phyloP scores from a whole-genome alignment of 176 grass and related monocot species.

The Calamus simplicifolius region DNA sequence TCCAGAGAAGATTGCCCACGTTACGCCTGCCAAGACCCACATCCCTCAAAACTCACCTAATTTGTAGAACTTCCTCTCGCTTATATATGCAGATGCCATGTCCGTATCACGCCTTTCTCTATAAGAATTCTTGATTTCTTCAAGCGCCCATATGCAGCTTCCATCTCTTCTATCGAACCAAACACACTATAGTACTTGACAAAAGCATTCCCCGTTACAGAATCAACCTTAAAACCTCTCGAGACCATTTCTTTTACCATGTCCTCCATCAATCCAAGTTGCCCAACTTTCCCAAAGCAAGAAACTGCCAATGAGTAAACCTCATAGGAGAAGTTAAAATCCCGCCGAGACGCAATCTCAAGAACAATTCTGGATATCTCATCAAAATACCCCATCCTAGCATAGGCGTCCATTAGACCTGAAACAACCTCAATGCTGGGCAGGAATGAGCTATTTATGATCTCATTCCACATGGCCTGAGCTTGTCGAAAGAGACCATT shows the following conservation, averaged over 20 bases:
- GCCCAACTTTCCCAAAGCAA: conserved; percentile 56
- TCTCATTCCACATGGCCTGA: conserved; percentile 55
- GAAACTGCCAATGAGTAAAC: conserved; percentile 55
- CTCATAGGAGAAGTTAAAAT: conserved; percentile 13
- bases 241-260: conserved; percentile 43
- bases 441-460: conserved; percentile 59
- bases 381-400: conserved; percentile 33
- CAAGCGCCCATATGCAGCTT: conserved; percentile 48
- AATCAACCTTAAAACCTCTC: conserved; percentile 42
- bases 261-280: conserved; percentile 60
- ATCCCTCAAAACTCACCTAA: conserved; percentile 54
- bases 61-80: conserved; percentile 50
- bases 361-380: conserved; percentile 38
- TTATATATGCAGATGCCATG: conserved; percentile 63
- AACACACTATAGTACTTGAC: conserved; percentile 50
- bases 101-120: conserved; percentile 34
- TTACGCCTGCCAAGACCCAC: conserved; percentile 48
- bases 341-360: conserved; percentile 30
- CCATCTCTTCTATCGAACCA: conserved; percentile 68
- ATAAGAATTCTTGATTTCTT: conserved; percentile 52
- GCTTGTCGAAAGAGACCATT: conserved; percentile 54
- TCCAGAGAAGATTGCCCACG: conserved; percentile 70
- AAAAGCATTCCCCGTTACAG: conserved; percentile 57
- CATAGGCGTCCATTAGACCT: conserved; percentile 52
- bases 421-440: conserved; percentile 23